phyloP scores from a whole-genome alignment of 352 stramenopile genomes.

The Phytopythium ostracodes region DNA sequence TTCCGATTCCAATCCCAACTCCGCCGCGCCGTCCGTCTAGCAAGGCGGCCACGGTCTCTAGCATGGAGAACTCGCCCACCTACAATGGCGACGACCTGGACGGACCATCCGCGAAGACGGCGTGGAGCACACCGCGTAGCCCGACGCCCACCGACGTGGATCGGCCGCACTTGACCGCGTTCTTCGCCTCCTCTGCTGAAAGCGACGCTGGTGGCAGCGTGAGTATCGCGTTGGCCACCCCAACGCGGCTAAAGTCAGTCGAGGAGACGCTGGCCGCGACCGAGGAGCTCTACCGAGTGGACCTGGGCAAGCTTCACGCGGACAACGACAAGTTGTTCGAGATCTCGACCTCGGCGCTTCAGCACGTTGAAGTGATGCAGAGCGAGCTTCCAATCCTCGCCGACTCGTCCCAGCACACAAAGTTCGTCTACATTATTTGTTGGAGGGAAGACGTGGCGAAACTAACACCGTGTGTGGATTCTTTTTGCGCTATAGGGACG shows the following conservation, averaged over 20 bases:
- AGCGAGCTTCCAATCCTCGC: slow-evolving; percentile 36
- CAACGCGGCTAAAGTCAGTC: slow-evolving; percentile 34
- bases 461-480: neutral
- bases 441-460: neutral
- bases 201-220: slow-evolving; percentile 2
- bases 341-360: slow-evolving; percentile 39
- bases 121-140: slow-evolving; percentile 59
- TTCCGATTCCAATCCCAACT: slow-evolving; percentile 12
- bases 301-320: slow-evolving; percentile 36
- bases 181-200: slow-evolving; percentile 24
- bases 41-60: slow-evolving; percentile 4
- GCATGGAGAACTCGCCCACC: slow-evolving; percentile 28
- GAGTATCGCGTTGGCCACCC: slow-evolving; percentile 12
- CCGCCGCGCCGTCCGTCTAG: slow-evolving; percentile 11
- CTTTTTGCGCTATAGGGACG: slow-evolving; percentile 12
- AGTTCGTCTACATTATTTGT: slow-evolving; percentile 15
- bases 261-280: slow-evolving; percentile 39
- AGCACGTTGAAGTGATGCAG: slow-evolving; percentile 54
- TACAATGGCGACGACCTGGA: slow-evolving; percentile 22
- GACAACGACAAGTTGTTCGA: slow-evolving; percentile 62
- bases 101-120: slow-evolving; percentile 29
- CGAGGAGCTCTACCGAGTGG: slow-evolving; percentile 44
- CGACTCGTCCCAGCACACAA: slow-evolving; percentile 28
- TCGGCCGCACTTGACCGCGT: slow-evolving; percentile 25
- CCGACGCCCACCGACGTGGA: slow-evolving; percentile 8